These are phyloP conservation scores for Lathyrus oleraceus DNA, from an alignment of 306 rosid species.

Conservation along the genomic window DNA sequence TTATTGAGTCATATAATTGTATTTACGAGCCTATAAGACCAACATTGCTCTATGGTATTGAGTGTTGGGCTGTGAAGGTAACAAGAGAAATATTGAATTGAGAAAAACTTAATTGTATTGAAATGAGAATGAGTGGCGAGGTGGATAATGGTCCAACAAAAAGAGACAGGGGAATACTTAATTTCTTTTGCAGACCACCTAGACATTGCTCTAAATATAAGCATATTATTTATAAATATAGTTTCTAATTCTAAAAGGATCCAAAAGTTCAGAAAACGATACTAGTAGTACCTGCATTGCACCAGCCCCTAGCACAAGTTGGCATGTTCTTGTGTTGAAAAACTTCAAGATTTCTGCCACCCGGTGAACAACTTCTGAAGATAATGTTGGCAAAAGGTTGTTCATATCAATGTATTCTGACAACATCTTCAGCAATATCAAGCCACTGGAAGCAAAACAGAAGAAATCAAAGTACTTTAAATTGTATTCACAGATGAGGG, in stretches of 20 bases:
- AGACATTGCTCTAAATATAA: background rate
- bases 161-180: slow-evolving; percentile 1
- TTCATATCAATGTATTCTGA: slow-evolving; percentile 94
- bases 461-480: slow-evolving; percentile 30
- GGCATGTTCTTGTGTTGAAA: slow-evolving; percentile 98
- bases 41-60: background rate
- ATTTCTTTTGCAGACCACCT: background rate
- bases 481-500: slow-evolving; percentile 25
- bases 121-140: slow-evolving; percentile 5
- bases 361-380: slow-evolving; percentile 96
- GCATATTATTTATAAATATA: background rate
- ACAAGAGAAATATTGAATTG: background rate
- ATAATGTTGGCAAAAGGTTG: slow-evolving; percentile 71
- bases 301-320: slow-evolving; percentile 99
- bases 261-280: slow-evolving; percentile 20
- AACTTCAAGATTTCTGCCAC: slow-evolving; percentile 89
- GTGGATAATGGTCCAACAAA: background rate
- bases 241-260: slow-evolving; percentile 9
- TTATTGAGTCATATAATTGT: background rate
- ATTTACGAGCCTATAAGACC: slow-evolving; percentile 2
- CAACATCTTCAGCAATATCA: slow-evolving; percentile 93
- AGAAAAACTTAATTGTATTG: background rate
- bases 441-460: slow-evolving; percentile 66
- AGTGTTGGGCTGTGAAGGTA: slow-evolving; percentile 4
- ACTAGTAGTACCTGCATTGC: slow-evolving; percentile 90